Evolutionary conservation across 768 basidiomycete species (phyloP).

Genomic region (Tylopilus sp.): DNA sequence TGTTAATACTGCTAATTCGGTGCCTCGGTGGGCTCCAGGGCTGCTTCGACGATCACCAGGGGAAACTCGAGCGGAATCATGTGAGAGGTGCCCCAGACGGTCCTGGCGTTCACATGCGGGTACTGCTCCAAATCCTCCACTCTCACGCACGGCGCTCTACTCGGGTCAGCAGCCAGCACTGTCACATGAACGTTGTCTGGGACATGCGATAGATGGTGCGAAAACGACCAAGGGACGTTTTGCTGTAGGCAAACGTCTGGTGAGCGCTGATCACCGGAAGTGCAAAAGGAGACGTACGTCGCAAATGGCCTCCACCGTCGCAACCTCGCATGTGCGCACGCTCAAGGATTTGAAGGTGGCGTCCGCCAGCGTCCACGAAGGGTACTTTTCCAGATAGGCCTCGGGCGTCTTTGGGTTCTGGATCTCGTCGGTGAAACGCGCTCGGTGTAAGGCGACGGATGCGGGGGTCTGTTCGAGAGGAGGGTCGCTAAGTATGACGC

Average conservation of each 20-base stretch:
- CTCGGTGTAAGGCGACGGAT: neutral
- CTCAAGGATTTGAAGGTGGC: neutral
- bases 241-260: conserved; percentile 5
- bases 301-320: neutral
- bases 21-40: neutral
- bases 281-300: conserved; percentile 3
- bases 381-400: neutral
- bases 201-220: neutral
- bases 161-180: neutral
- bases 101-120: neutral
- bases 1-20: neutral
- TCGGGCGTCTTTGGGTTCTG: neutral
- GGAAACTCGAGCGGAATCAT: conserved; percentile 10
- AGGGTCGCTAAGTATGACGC: conserved; percentile 21
- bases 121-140: conserved; percentile 1
- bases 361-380: neutral
- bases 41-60: conserved; percentile 6
- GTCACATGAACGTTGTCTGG: conserved; percentile 9
- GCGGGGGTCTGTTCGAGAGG: conserved; percentile 4
- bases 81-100: conserved; percentile 11
- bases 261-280: neutral
- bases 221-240: conserved; percentile 19
- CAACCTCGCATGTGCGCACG: neutral
- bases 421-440: accelerated
- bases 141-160: neutral